Evolutionary conservation across 2,329 filamentous ascomycete genomes (phyloP).

Genomic region (Cercospora nicotianae): DNA sequence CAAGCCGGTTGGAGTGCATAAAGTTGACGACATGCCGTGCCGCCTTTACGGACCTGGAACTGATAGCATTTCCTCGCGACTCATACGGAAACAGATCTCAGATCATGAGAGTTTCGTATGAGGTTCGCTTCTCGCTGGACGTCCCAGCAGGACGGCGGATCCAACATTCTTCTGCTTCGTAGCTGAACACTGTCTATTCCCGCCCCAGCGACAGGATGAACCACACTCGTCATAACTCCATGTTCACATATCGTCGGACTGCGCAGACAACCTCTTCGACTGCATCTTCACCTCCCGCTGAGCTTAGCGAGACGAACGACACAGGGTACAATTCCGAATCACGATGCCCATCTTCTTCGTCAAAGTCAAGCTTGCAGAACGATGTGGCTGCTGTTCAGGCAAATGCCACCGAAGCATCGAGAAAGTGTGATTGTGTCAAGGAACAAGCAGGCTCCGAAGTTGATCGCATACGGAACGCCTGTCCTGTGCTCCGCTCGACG

Average conservation of each 20-base stretch:
- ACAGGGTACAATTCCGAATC: not conserved
- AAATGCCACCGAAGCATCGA: not conserved
- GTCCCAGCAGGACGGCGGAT: not conserved
- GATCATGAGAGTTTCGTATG: not conserved
- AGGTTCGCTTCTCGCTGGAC: not conserved
- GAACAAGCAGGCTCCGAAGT: conserved; percentile 23
- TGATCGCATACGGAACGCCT: conserved; percentile 4
- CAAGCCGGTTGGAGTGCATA: not conserved
- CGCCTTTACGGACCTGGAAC: not conserved
- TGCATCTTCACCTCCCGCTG: not conserved
- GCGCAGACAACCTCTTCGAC: not conserved
- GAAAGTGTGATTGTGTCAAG: too few relatives aligned
- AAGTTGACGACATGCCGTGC: not conserved
- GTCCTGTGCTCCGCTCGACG: conserved; percentile 4
- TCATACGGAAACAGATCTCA: not conserved
- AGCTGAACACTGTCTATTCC: not conserved
- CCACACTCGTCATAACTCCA: not conserved
- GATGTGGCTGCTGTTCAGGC: not conserved
- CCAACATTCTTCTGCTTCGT: not conserved
- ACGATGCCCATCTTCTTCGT: not conserved
- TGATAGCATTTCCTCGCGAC: not conserved
- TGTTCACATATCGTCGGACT: not conserved
- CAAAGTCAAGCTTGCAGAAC: not conserved
- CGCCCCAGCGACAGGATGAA: not conserved
- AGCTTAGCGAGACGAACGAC: not conserved